Conservation (phyloP, 2,329 filamentous ascomycete genomes). For the Anthostomella pinea region DNA sequence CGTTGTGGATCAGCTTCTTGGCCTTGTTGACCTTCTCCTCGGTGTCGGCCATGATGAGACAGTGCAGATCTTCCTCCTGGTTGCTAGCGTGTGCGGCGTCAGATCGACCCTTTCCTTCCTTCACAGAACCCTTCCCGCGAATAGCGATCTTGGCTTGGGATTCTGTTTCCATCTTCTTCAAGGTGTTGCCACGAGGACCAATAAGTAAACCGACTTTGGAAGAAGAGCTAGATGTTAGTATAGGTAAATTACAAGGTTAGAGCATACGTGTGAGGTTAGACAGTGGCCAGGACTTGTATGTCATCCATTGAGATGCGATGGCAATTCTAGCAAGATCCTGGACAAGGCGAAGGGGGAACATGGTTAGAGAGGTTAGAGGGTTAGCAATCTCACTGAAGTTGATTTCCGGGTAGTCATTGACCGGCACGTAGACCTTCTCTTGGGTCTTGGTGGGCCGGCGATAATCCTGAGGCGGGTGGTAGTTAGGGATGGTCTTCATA, state of each 20-base stretch:
- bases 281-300: conserved; percentile 28
- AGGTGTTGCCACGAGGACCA: conserved; percentile 98
- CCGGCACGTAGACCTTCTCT: conserved; percentile 99
- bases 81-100: conserved; percentile 99
- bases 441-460: conserved; percentile 99
- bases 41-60: conserved; percentile 98
- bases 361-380: conserved; percentile 82
- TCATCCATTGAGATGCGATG: conserved; percentile 33
- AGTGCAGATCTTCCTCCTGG: conserved; percentile 98
- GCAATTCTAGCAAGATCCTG: conserved; percentile 46
- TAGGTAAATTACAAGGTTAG: conserved; percentile 39
- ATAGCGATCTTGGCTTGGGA: conserved; percentile 98
- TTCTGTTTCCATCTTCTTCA: conserved; percentile 99
- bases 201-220: conserved; percentile 99
- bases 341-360: conserved; percentile 37
- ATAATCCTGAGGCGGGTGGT: conserved; percentile 97
- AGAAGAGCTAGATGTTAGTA: conserved; percentile 91
- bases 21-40: conserved; percentile 99
- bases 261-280: conserved; percentile 36
- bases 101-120: conserved; percentile 98
- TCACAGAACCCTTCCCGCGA: conserved; percentile 98
- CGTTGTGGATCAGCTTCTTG: conserved; percentile 96
- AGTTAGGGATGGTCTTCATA: conserved; percentile 99
- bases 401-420: conserved; percentile 99
- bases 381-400: conserved; percentile 99